Evolutionary conservation across 495 filamentous ascomycete species (phyloP), one percentile per base, ranked within the genome.

Genomic region (Daldinia caldariorum): DNA sequence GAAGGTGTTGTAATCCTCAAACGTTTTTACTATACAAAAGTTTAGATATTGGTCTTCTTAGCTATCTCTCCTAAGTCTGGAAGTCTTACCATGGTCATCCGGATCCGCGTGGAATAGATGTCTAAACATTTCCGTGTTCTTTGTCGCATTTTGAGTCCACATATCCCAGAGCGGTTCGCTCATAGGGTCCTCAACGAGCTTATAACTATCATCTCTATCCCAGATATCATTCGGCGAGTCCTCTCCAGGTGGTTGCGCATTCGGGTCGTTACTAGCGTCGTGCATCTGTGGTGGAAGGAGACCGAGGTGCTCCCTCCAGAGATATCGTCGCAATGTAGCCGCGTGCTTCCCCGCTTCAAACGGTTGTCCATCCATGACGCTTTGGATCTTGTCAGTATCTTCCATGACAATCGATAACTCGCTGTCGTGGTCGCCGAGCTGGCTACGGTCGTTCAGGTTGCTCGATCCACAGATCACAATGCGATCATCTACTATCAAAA

Each of bases 231-330:
- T 97, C 5, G 88, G 86, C 55, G 88, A 89, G 51, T 82, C 69
- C 1, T 90, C 87, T 31, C 89, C 86, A 0, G 94, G 94, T 0
- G 93, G 91, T 71, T 92, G 89, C 0, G 93, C 92, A 72, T 97
- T 97, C 1, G 90, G 86, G 63, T 94, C 89, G 6, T 89, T 76
- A 2, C 80, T 83, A 0, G 87, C 92, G 69, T 97, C 89, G 61
- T 91, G 84, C 4, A 84, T 77, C 71, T 97, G 92, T 0, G 92
- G 84, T 1, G 88, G 89, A 0, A 97, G 81, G 1, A 97, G 84
- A 3, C 94, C 94, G 0, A 98, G 85, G 74, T 98, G 94, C 76
- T 98, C 94, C 32, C 94, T 88, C 94, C 94, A 97, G 14, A 98
- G 87, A 50, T 91, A 89, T 20, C 93, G 87, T 50, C 94, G 88